Evolutionary conservation across 345 rosid genomes (phyloP).

Genomic region (Chamaenerion angustifolium): DNA sequence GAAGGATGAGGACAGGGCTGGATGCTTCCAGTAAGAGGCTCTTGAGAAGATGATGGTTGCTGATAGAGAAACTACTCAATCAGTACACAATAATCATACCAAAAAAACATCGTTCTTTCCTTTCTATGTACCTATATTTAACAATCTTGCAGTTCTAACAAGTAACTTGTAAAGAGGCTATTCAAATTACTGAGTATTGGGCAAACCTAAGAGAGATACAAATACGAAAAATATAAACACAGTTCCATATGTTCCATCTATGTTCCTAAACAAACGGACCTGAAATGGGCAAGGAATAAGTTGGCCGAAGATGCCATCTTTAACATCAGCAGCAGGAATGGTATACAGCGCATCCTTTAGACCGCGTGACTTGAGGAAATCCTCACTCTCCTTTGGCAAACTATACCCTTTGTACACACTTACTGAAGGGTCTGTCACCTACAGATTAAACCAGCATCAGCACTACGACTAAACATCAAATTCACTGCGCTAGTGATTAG

Average conservation of each 20-base stretch:
- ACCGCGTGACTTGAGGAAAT: conserved; percentile 50
- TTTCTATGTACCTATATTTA: background rate
- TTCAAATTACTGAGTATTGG: background rate
- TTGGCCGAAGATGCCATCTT: conserved; percentile 16
- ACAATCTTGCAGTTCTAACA: background rate
- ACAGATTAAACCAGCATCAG: background rate
- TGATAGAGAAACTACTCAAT: too few relatives aligned
- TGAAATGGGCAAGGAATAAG: conserved; percentile 13
- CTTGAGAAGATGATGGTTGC: too few relatives aligned
- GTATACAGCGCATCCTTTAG: conserved; percentile 63
- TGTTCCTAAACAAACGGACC: conserved; percentile 4
- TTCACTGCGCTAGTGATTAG: background rate
- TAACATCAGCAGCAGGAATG: conserved; percentile 53
- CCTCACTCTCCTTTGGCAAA: conserved; percentile 43
- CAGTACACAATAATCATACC: background rate
- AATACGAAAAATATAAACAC: background rate
- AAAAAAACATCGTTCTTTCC: background rate
- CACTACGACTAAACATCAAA: background rate
- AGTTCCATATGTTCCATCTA: background rate
- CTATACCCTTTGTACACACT: conserved; percentile 71
- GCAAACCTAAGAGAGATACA: too few relatives aligned
- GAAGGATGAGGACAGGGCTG: too few relatives aligned
- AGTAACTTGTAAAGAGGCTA: background rate
- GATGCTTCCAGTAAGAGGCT: too few relatives aligned
- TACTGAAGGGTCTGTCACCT: conserved; percentile 67